Percentiles rank a stretch among this genome's conserved stretches.
Conservation (phyloP, 2,329 filamentous ascomycete species). For the Pseudogymnoascus sp. region DNA sequence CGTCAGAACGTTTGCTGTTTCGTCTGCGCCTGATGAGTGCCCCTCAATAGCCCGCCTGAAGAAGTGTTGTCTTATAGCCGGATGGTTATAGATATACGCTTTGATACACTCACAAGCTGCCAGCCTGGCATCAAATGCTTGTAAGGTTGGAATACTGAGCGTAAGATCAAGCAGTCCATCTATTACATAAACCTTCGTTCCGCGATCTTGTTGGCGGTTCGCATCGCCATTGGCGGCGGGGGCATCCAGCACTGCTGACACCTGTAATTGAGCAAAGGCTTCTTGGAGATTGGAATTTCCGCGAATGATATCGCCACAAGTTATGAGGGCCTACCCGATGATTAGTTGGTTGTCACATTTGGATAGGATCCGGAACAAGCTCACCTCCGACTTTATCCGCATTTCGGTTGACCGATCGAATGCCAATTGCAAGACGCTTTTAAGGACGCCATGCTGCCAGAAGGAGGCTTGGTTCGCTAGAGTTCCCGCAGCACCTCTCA, state of each 20-base stretch:
- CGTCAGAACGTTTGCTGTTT: constrained; percentile 80
- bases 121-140: constrained; percentile 71
- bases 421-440: constrained; percentile 71
- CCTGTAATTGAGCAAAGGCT: constrained; percentile 78
- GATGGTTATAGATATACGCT: constrained; percentile 80
- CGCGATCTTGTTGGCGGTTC: constrained; percentile 38
- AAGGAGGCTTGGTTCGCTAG: constrained; percentile 78
- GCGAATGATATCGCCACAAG: constrained; percentile 82
- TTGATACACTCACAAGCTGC: constrained; percentile 87
- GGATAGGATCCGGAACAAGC: constrained; percentile 11
- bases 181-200: constrained; percentile 73
- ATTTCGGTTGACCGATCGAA: constrained; percentile 67
- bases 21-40: constrained; percentile 66
- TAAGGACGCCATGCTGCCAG: constrained; percentile 72
- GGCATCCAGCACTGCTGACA: constrained; percentile 50
- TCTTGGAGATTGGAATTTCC: constrained; percentile 77
- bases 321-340: constrained; percentile 58
- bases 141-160: constrained; percentile 57
- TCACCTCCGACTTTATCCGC: constrained; percentile 73
- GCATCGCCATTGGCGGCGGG: constrained; percentile 33
- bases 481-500: constrained; percentile 71
- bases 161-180: constrained; percentile 83
- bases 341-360: constrained; percentile 4
- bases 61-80: constrained; percentile 77
- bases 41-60: constrained; percentile 82